Evolutionary conservation across 148 eudicot genomes (phyloP).

Genomic region (Hydrangea macrophylla): DNA sequence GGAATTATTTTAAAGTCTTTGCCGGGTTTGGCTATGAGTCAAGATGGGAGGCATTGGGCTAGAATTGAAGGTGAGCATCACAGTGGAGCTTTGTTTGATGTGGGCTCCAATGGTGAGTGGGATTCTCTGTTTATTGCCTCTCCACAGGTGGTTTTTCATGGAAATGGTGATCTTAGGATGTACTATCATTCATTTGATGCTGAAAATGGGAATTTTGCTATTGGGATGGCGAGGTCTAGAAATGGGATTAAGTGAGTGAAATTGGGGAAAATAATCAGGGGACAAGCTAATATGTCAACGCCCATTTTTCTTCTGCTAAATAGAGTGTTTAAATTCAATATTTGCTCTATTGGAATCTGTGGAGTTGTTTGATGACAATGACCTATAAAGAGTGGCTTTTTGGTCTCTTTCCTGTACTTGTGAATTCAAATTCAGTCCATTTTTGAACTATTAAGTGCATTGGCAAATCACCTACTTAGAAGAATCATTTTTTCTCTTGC

Average conservation of each 20-base stretch:
- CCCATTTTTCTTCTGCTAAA: too few species aligned
- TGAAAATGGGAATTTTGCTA: conserved; percentile 31
- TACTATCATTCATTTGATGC: conserved; percentile 69
- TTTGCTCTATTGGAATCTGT: too few species aligned
- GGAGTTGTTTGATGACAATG: too few species aligned
- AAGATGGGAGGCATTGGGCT: conserved; percentile 94
- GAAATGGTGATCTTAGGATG: conserved; percentile 64
- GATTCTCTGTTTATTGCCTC: conserved; percentile 74
- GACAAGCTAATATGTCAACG: conserved; percentile 29
- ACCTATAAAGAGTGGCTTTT: too few species aligned
- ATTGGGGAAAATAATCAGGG: conserved; percentile 51
- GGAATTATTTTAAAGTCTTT: conserved; percentile 41
- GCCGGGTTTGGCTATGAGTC: conserved; percentile 89
- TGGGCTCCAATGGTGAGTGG: conserved; percentile 72
- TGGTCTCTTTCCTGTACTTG: too few species aligned
- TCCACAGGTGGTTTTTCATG: conserved; percentile 74
- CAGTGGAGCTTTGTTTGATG: conserved; percentile 75
- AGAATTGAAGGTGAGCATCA: conserved; percentile 91
- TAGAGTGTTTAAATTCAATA: too few species aligned
- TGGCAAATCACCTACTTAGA: too few species aligned
- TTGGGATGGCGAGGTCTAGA: conserved; percentile 77
- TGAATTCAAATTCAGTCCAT: too few species aligned
- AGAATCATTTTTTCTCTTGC: too few species aligned
- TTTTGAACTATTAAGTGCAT: too few species aligned
- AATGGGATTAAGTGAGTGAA: conserved; percentile 82